Conservation (phyloP, 176 grass and related monocot species). For the Luzula sylvatica region DNA sequence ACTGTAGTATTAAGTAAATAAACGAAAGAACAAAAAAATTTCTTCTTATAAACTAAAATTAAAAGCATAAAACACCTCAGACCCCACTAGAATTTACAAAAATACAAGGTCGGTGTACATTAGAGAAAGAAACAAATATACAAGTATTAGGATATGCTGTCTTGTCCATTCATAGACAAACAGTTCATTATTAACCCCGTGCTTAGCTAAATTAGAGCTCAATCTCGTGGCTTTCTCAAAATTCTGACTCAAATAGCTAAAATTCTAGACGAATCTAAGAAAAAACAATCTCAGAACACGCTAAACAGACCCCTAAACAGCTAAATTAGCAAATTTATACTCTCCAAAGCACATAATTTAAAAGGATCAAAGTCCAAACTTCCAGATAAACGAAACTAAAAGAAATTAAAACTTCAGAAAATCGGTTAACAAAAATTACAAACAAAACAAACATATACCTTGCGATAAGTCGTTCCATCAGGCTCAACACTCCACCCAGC, state of each 20-base stretch:
- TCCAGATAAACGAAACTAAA: background rate
- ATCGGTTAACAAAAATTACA: background rate
- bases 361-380: background rate
- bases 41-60: background rate
- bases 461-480: constrained; percentile 86
- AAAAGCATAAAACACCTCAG: background rate
- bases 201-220: no score
- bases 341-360: background rate
- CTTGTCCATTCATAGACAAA: no score
- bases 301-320: background rate
- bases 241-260: no score
- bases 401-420: background rate
- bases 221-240: no score
- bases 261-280: background rate
- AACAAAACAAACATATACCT: constrained; percentile 28
- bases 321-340: background rate
- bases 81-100: constrained; percentile 9
- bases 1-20: background rate
- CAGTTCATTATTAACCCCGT: no score
- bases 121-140: no score
- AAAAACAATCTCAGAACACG: background rate
- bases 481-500: constrained; percentile 71
- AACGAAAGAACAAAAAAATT: constrained; percentile 3
- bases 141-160: no score
- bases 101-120: background rate